Conservation (phyloP, 2,329 filamentous ascomycete species). For the Fusarium denticulatum region DNA sequence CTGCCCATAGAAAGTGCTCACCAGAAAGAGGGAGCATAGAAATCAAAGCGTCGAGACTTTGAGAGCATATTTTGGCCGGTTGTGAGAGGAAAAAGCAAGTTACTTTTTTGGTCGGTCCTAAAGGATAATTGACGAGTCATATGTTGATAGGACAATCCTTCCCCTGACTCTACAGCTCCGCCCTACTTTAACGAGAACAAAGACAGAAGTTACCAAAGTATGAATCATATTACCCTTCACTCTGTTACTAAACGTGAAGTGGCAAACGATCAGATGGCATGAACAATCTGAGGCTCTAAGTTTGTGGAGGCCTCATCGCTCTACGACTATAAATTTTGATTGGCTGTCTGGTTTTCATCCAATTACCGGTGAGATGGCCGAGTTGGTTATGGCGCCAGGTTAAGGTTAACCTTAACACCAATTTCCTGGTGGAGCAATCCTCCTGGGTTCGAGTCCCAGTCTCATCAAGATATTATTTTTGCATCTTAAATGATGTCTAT, state of each 20-base stretch:
- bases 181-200: too few species aligned
- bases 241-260: background rate
- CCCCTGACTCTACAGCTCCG: too few species aligned
- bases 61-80: too few species aligned
- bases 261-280: too few species aligned
- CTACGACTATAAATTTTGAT: fast-evolving
- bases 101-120: background rate
- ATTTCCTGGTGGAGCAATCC: slow-evolving; percentile 35
- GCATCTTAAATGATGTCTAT: slow-evolving; percentile 31
- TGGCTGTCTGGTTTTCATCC: fast-evolving
- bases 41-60: fast-evolving
- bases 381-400: slow-evolving; percentile 36
- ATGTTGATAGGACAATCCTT: background rate
- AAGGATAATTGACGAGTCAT: background rate
- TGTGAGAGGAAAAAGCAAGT: background rate
- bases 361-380: slow-evolving; percentile 30
- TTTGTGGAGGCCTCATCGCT: fast-evolving
- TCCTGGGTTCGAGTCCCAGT: slow-evolving; percentile 36
- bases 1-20: too few species aligned
- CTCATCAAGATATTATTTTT: slow-evolving; percentile 18
- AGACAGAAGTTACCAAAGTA: too few species aligned
- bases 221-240: background rate
- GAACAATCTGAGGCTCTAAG: background rate
- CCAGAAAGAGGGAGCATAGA: background rate
- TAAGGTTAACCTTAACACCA: slow-evolving; percentile 31